A percentile compares a stretch with the other conserved stretches of the same genome.
Evolutionary conservation across 208 protist genomes (phyloP).

Genomic region (Leishmania guyanensis): DNA sequence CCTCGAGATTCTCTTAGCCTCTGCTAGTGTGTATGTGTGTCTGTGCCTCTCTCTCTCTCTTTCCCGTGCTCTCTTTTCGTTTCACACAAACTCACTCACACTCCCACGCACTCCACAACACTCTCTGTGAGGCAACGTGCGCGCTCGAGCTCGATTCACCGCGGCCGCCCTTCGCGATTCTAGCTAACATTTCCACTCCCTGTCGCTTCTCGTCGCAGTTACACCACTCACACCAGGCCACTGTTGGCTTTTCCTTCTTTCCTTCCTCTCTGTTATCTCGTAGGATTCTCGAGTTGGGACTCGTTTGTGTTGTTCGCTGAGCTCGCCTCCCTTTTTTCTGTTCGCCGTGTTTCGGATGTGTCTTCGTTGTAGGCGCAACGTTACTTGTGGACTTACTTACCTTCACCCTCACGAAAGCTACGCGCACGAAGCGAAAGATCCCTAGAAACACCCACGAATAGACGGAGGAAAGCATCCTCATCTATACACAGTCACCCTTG

Average conservation of each 20-base stretch:
- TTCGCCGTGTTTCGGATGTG: constrained; percentile 7
- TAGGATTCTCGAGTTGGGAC: neutral
- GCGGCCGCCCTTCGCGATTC: neutral
- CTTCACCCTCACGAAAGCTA: neutral
- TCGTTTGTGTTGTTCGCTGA: neutral
- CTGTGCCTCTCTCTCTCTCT: neutral
- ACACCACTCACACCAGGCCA: neutral
- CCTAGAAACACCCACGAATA: neutral
- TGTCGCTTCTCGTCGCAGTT: neutral
- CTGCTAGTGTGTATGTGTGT: neutral
- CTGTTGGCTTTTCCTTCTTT: neutral
- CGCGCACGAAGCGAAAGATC: neutral
- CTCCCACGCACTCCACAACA: constrained; percentile 5
- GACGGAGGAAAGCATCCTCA: neutral
- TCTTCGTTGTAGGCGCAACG: neutral
- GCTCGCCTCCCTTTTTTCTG: constrained; percentile 8
- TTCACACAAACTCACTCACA: neutral
- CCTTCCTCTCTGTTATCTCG: neutral
- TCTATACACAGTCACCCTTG: neutral
- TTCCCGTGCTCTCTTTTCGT: neutral
- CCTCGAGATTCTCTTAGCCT: neutral
- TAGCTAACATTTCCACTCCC: neutral
- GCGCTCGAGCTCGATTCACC: constrained; percentile 6
- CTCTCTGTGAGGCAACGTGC: neutral
- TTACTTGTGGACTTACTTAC: neutral